Evolutionary conservation across 2,329 filamentous ascomycete genomes (phyloP).

Genomic region (Zopfia rhizophila): DNA sequence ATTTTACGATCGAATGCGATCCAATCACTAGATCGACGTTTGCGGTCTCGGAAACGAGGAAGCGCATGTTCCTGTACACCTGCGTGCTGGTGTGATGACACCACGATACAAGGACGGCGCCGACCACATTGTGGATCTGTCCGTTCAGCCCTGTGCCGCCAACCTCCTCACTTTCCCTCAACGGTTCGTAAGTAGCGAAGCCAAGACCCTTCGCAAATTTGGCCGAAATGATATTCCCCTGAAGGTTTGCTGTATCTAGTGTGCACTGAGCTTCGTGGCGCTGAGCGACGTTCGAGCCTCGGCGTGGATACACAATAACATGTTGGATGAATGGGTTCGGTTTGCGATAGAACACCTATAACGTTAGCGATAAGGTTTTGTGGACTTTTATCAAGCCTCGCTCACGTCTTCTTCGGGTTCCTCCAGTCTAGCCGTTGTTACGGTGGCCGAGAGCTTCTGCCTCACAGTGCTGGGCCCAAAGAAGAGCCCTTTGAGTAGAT

Average conservation of each 20-base stretch:
- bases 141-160: constrained; percentile 3
- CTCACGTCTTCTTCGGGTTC: neutral
- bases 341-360: too few species aligned
- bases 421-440: neutral
- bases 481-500: constrained; percentile 4
- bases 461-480: constrained; percentile 11
- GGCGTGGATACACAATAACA: too few species aligned
- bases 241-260: neutral
- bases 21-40: neutral
- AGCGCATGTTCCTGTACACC: constrained; percentile 2
- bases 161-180: constrained; percentile 6
- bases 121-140: neutral
- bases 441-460: too few species aligned
- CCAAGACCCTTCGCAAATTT: neutral
- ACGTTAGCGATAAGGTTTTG: too few species aligned
- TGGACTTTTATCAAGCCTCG: too few species aligned
- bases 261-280: neutral
- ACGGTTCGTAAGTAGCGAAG: neutral
- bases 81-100: neutral
- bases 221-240: constrained; percentile 1
- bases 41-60: neutral
- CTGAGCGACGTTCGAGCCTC: too few species aligned
- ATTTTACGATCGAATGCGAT: neutral
- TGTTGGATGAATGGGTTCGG: too few species aligned
- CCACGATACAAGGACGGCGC: constrained; percentile 1